Base-by-base conservation (phyloP, 148 eudicot genomes). In the Camellia lanceoleosa region DNA sequence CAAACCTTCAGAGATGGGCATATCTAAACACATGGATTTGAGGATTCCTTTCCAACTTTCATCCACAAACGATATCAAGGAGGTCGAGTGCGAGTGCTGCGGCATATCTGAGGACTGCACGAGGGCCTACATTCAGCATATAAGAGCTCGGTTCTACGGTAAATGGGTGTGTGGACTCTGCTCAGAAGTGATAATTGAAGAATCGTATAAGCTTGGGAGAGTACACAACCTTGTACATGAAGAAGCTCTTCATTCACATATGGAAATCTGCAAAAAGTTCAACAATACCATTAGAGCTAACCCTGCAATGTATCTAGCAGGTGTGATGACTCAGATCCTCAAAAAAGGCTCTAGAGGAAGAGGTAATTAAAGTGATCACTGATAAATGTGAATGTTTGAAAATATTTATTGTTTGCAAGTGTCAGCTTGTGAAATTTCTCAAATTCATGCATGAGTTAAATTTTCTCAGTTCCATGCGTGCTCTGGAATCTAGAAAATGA, bases 1-100 rank as follows among this genome's bases (percentile, higher is more conserved):
- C 4, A 46, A 44, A 9, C 30, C 79, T 0, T 43, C 74, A 4
- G 83, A 81, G 30, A 81, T 72, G 52, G 76, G 83, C 41, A 76
- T 76, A 44, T 76, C 78, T 65, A 81, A 59, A 14, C 61, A 81
- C 76, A 68, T 81, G 83, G 77, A 74, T 46, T 20, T 74, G 8
- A 74, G 77, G 55, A 56, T 58, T 58, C 77, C 77, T 15, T 74
- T 74, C n/a, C 77, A 74, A 54, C 58, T 54, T 56, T 23, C 77
- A 12, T 54, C 77, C 19, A 3, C 77, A 16, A 74, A 73, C 19
- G 9, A 55, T 13, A 47, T 54, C 3, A 56, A 54, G 23, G 55
- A 38, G 18, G 42, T 74, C 14, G 65, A 49, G 52, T 49, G 52
- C 7, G 52, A 49, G 52, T 49, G 52, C 7, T 49, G 52, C 7